A percentile compares a stretch with the other conserved stretches of the same genome.
Evolutionary conservation across 192 early-diverging fungal genomes (phyloP).

Genomic region (Jimgerdemannia flammicorona): DNA sequence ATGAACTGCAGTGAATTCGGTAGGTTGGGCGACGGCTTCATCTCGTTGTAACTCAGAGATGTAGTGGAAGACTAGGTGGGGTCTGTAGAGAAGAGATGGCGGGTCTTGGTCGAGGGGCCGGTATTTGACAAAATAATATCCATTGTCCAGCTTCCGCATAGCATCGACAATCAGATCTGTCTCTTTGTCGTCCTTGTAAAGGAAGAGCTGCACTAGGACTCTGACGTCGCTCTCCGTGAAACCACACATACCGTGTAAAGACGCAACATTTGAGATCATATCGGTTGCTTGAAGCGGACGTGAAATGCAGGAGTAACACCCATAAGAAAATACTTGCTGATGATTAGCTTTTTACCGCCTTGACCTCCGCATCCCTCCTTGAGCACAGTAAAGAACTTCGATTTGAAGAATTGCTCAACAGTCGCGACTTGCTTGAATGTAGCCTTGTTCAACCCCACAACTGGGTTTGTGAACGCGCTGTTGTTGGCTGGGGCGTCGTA

Average conservation of each 20-base stretch:
- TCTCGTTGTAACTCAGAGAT: neutral
- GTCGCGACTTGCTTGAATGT: slow-evolving; percentile 8
- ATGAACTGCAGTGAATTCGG: neutral
- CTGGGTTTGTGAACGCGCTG: slow-evolving; percentile 21
- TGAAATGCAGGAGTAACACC: slow-evolving; percentile 29
- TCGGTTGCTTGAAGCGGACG: slow-evolving; percentile 24
- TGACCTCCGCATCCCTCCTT: slow-evolving; percentile 20
- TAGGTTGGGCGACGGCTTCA: neutral
- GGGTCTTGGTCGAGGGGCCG: neutral
- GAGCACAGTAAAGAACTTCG: slow-evolving; percentile 24
- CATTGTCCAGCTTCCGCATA: slow-evolving; percentile 28
- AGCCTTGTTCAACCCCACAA: slow-evolving; percentile 14
- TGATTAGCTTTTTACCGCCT: neutral
- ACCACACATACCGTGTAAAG: slow-evolving; percentile 34
- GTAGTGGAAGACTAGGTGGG: neutral
- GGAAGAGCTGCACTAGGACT: slow-evolving; percentile 27
- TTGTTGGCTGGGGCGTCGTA: slow-evolving; percentile 31
- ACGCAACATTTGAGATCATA: slow-evolving; percentile 19
- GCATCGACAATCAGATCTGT: slow-evolving; percentile 17
- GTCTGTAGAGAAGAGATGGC: neutral
- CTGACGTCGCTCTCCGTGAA: slow-evolving; percentile 33
- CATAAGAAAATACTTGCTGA: slow-evolving; percentile 32
- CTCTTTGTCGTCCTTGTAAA: slow-evolving; percentile 23
- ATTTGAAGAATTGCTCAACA: slow-evolving; percentile 26
- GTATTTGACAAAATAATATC: slow-evolving; percentile 27